A percentile compares a stretch with the other conserved stretches of the same genome.
Conservation (phyloP, 2,329 filamentous ascomycete species). For the Botryotinia narcissicola region DNA sequence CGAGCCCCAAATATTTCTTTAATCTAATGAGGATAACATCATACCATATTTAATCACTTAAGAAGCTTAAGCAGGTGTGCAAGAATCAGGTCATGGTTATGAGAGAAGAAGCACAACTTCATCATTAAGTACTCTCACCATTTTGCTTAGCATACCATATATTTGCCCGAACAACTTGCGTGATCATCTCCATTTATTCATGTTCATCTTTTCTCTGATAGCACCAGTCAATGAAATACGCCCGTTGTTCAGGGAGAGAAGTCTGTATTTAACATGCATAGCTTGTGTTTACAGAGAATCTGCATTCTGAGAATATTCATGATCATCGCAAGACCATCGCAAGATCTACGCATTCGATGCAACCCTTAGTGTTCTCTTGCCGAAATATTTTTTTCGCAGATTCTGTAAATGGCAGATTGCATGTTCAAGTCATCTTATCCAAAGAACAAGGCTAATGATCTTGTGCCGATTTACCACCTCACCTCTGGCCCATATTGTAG, state of each 20-base stretch:
- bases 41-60: background rate
- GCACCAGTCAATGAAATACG: background rate
- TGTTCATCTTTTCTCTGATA: background rate
- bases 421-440: background rate
- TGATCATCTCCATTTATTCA: background rate
- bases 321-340: background rate
- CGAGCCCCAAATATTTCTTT: no score
- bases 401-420: background rate
- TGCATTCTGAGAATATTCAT: background rate
- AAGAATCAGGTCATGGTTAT: background rate
- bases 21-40: background rate
- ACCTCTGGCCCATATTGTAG: background rate
- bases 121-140: background rate
- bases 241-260: fast-evolving
- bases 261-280: background rate
- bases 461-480: background rate
- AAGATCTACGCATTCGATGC: background rate
- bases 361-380: background rate
- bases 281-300: background rate
- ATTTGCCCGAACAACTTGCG: no score
- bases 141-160: background rate
- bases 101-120: background rate
- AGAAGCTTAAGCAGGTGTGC: background rate
- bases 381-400: background rate
- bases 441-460: background rate